phyloP scores from a whole-genome alignment of 2,329 filamentous ascomycete genomes.

The Fusarium sp. region DNA sequence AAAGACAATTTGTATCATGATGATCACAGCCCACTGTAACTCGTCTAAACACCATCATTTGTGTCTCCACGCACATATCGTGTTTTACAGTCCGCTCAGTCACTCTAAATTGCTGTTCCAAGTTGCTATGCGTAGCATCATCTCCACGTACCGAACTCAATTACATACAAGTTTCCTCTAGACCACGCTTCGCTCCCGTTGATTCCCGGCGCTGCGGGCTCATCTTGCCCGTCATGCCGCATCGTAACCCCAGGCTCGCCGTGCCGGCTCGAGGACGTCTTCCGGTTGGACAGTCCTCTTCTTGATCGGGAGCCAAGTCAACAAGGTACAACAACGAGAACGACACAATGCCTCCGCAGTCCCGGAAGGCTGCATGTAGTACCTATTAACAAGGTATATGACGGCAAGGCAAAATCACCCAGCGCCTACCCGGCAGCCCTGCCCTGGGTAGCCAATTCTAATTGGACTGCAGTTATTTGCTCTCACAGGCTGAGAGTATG shows the following conservation, averaged over 20 bases:
- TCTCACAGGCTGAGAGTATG: constrained; percentile 24
- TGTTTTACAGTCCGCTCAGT: not conserved
- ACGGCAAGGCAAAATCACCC: constrained; percentile 6
- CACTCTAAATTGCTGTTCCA: not conserved
- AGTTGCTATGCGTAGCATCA: constrained; percentile 18
- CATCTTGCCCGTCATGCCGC: constrained; percentile 31
- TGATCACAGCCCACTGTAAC: constrained; percentile 9
- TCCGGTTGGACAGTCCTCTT: constrained; percentile 43
- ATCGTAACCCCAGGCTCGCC: constrained; percentile 31
- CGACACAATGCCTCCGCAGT: constrained; percentile 32
- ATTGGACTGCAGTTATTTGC: not conserved
- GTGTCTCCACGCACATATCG: constrained; percentile 14
- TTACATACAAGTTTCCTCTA: constrained; percentile 16
- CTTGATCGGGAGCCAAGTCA: constrained; percentile 37
- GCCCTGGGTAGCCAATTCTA: constrained; percentile 1
- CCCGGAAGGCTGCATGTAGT: constrained; percentile 36
- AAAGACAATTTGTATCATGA: constrained; percentile 3
- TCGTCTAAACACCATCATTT: not conserved
- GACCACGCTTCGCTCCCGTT: constrained; percentile 34
- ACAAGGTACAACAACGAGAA: constrained; percentile 22
- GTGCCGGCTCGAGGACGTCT: constrained; percentile 36
- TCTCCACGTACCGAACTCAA: constrained; percentile 21
- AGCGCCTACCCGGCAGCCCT: not conserved
- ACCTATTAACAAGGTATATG: constrained; percentile 2
- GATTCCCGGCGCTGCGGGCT: constrained; percentile 41